Base-by-base conservation (phyloP, 176 grass and related monocot genomes). In the Phoenix roebelenii region DNA sequence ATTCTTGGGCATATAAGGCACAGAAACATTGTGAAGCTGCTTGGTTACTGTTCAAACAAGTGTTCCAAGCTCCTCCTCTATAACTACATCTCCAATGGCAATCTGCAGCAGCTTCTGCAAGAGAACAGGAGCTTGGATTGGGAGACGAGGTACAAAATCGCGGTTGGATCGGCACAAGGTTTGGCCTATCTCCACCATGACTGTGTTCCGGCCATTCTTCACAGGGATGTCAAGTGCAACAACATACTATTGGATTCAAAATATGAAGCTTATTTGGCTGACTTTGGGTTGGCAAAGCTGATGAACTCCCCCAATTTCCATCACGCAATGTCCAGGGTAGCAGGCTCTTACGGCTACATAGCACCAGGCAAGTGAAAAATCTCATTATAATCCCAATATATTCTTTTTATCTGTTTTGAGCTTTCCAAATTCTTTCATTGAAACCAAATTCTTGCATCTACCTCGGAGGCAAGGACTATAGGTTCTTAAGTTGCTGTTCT, bases 251-350 rank as follows among this genome's bases (percentile, higher is more conserved):
- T 98, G 1, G 93, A 98, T 74, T 83, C 81, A 0, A 98, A 92
- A 57, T 98, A 61, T 63, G 93, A 92, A 63, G 71, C 79, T 18
- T 98, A 83, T 70, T 74, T 98, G 79, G 93, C 93, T 10, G 93
- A 98, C 76, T 98, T 98, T 63, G 93, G 93, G 28, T 60, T 92
- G 51, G 93, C 93, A 15, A 98, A 92, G 81, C 76, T 98, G 52
- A 98, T 98, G 93, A 98, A 82, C 64, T 89, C 84, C 23, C 84
- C 93, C n/a, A 92, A 85, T 49, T 83, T 89, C 22, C 88, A 98
- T 65, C 87, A 98, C 0, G 84, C 84, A 18, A 92, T 98, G 84
- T 92, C 87, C 0, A 67, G 79, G 17, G 79, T 92, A 15, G 93
- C 93, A 3, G 88, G 93, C 62, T 98, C 93, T 25, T 98, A 92